These are phyloP conservation scores for Elsinoe ampelina DNA, from an alignment of 2,329 filamentous ascomycete species.

Conservation along the genomic window DNA sequence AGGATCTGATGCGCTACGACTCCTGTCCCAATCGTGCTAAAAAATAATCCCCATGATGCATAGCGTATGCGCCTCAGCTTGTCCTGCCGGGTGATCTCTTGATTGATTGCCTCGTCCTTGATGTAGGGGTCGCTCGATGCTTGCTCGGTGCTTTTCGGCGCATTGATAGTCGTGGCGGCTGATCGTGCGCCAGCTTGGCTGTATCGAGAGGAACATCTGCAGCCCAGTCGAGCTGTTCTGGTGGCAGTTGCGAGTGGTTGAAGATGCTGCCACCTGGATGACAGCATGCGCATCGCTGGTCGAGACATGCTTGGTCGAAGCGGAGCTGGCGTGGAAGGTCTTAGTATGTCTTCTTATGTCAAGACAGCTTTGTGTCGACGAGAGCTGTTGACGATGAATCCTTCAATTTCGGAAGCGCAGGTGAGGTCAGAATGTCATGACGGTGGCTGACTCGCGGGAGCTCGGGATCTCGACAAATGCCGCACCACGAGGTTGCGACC, in stretches of 20 bases:
- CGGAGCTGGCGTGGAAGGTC: no score
- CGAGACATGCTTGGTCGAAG: constrained; percentile 10
- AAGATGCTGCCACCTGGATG: constrained; percentile 14
- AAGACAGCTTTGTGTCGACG: no score
- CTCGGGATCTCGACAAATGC: no score
- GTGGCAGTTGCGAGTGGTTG: background rate
- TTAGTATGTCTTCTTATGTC: no score
- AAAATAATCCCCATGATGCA: constrained; percentile 28
- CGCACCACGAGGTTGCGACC: no score
- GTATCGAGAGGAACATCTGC: constrained; percentile 26
- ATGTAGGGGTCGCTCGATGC: constrained; percentile 19
- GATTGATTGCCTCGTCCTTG: constrained; percentile 19
- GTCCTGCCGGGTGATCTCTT: constrained; percentile 24
- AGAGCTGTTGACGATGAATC: no score
- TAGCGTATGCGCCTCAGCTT: constrained; percentile 28
- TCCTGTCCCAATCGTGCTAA: constrained; percentile 24
- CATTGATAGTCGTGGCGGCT: constrained; percentile 19
- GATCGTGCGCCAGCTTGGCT: constrained; percentile 26
- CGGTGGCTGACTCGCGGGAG: no score
- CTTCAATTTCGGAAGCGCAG: no score
- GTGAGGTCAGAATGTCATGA: no score
- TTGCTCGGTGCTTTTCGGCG: constrained; percentile 14
- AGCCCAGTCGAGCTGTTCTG: constrained; percentile 17
- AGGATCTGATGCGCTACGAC: constrained; percentile 26
- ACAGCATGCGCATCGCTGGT: constrained; percentile 17